These are phyloP conservation scores for Chrysosporium queenslandicum DNA, from an alignment of 2,329 filamentous ascomycete species.

Conservation along the genomic window DNA sequence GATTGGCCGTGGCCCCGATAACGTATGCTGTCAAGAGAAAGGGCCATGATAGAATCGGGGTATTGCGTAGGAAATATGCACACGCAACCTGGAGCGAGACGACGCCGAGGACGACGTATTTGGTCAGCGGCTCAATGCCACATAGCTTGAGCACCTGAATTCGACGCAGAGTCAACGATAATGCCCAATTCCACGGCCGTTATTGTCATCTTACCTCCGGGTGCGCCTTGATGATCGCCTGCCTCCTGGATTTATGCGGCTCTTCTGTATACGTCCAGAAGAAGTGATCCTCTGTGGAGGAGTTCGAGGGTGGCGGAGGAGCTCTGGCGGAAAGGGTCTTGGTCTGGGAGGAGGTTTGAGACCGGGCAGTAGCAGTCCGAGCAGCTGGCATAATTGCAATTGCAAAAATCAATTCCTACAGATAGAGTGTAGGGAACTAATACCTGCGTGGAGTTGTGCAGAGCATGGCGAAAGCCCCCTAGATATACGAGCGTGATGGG, in stretches of 20 bases:
- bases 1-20: constrained; percentile 88
- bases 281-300: constrained; percentile 52
- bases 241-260: constrained; percentile 78
- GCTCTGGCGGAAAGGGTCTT: constrained; percentile 1
- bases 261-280: constrained; percentile 99
- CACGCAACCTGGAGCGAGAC: constrained; percentile 70
- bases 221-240: constrained; percentile 96
- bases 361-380: neutral
- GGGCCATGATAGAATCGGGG: constrained; percentile 67
- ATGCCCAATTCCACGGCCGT: neutral
- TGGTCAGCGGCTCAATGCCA: constrained; percentile 88
- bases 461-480: neutral
- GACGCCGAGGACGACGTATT: constrained; percentile 78
- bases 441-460: neutral
- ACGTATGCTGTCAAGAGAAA: constrained; percentile 85
- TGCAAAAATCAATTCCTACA: constrained; percentile 3
- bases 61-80: constrained; percentile 66
- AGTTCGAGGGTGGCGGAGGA: constrained; percentile 24
- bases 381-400: constrained; percentile 17
- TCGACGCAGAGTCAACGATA: neutral
- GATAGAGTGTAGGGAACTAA: neutral
- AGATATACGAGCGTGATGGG: neutral
- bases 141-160: constrained; percentile 86
- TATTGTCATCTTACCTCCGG: constrained; percentile 60
- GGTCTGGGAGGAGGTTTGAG: neutral